Evolutionary conservation across 2,329 filamentous ascomycete genomes (phyloP), one percentile per base, ranked within the genome.

Genomic region (Teratosphaeria pseudoeucalypti): DNA sequence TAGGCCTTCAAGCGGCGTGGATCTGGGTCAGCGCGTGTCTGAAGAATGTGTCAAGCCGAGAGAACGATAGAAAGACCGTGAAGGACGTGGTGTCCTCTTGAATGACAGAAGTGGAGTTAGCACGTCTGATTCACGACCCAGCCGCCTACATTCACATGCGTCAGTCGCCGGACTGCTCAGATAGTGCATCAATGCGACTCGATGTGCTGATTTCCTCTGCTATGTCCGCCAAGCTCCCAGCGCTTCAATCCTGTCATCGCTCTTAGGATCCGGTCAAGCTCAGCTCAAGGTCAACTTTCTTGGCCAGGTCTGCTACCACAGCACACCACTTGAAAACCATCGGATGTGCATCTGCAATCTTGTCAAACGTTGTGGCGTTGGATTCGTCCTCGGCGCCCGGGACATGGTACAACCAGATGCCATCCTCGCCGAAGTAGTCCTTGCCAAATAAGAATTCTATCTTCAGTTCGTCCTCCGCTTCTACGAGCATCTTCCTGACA

Each of bases 311-410:
- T 16, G 52, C 10, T 10, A 64, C 57, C 23, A 26, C 71, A 1
- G 26, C 68, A 37, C 76, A 76, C 88, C 88, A 92, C 70, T 80
- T 85, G 60, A 65, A 72, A 47, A 91, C 70, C 56, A 90, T 64
- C 43, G 89, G 89, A 73, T 92, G 89, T 29, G 82, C 80, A 47
- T 75, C 77, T 0, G 86, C 87, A 54, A 91, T 82, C 68, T 86
- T 81, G 43, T 77, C 72, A 65, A 88, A 86, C 3, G 84, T 73
- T 1, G 81, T 72, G 7, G 80, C 79, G 0, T 70, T 74, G 16
- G 70, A 69, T 12, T 69, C 69, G 16, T 67, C 72, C 54, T 73
- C 71, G 10, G 53, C 27, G 6, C 72, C 75, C 6, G 71, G 68
- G 4, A 75, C 74, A 19, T 73, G 68, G 34, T 88, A 92, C 66